A percentile compares a stretch with the other conserved stretches of the same genome.
phyloP scores from a whole-genome alignment of 495 filamentous ascomycete genomes.

The Cercophora scortea region DNA sequence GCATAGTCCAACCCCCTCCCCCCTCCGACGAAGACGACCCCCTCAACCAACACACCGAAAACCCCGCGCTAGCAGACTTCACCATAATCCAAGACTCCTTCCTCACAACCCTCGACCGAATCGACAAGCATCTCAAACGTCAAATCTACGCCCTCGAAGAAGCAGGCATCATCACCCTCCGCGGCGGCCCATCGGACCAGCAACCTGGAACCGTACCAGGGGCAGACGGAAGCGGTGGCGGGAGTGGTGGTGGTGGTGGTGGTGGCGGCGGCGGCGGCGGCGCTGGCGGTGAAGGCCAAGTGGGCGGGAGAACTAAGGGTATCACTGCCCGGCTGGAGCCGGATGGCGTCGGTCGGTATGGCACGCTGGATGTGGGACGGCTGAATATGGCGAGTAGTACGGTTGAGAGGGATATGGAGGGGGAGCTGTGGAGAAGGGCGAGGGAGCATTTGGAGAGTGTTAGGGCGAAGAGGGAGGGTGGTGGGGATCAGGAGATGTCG shows the following conservation, averaged over 20 bases:
- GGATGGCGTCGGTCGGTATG: conserved; percentile 48
- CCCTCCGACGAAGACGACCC: neutral
- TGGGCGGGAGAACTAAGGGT: conserved; percentile 1
- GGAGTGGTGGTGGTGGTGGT: neutral
- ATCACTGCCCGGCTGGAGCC: conserved; percentile 26
- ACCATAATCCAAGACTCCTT: conserved; percentile 52
- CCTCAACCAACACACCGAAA: conserved; percentile 20
- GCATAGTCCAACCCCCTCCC: conserved; percentile 48
- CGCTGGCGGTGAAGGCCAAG: neutral
- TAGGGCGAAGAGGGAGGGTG: neutral
- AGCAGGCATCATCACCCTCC: conserved; percentile 57
- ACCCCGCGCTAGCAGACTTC: conserved; percentile 51
- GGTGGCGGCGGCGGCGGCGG: neutral
- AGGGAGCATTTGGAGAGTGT: conserved; percentile 19
- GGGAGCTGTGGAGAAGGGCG: conserved; percentile 65
- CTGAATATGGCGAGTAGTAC: conserved; percentile 75
- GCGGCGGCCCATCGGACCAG: neutral
- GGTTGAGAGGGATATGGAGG: conserved; percentile 70
- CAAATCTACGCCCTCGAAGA: conserved; percentile 77
- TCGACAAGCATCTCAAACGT: conserved; percentile 63
- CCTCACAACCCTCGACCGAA: conserved; percentile 59
- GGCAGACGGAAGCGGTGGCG: neutral
- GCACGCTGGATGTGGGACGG: conserved; percentile 69
- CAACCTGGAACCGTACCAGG: neutral
- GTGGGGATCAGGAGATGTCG: neutral